Percentiles rank a stretch among this genome's conserved stretches.
Evolutionary conservation across 179 eudicot genomes (phyloP).

Genomic region (Nepenthes alata): DNA sequence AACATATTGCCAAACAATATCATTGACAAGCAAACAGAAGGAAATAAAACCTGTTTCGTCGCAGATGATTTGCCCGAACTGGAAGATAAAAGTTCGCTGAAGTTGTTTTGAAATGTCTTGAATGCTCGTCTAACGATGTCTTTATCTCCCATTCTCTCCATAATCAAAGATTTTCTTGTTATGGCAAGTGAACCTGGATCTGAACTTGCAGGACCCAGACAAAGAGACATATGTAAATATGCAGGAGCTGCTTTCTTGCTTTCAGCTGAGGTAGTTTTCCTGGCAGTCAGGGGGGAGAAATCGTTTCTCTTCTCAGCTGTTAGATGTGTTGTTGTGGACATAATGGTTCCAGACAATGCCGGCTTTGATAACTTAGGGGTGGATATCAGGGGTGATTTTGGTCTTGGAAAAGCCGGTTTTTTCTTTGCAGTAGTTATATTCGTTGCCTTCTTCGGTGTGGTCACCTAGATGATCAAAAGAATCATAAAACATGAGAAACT

Average conservation of each 20-base stretch:
- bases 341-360: conserved; percentile 12
- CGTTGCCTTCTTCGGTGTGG: conserved; percentile 25
- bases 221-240: conserved; percentile 69
- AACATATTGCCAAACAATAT: no score
- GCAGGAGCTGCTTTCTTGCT: conserved; percentile 38
- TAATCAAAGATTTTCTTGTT: conserved; percentile 55
- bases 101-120: conserved; percentile 44
- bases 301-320: conserved; percentile 33
- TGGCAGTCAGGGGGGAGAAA: conserved; percentile 25
- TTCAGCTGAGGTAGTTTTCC: conserved; percentile 25
- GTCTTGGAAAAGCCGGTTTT: conserved; percentile 29
- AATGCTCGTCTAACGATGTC: conserved; percentile 87
- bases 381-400: conserved; percentile 21
- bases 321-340: conserved; percentile 20
- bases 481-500: conserved; percentile 7
- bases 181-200: conserved; percentile 23
- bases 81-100: conserved; percentile 21
- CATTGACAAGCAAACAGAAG: background rate
- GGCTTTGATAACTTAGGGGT: conserved; percentile 32
- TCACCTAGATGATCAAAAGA: conserved; percentile 19
- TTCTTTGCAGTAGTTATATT: conserved; percentile 25
- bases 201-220: conserved; percentile 31
- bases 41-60: conserved; percentile 33
- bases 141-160: conserved; percentile 97
- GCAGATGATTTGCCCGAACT: conserved; percentile 19